A percentile compares a stretch with the other conserved stretches of the same genome.
Conservation (phyloP, 2,329 filamentous ascomycete genomes). For the Curvularia sp. region DNA sequence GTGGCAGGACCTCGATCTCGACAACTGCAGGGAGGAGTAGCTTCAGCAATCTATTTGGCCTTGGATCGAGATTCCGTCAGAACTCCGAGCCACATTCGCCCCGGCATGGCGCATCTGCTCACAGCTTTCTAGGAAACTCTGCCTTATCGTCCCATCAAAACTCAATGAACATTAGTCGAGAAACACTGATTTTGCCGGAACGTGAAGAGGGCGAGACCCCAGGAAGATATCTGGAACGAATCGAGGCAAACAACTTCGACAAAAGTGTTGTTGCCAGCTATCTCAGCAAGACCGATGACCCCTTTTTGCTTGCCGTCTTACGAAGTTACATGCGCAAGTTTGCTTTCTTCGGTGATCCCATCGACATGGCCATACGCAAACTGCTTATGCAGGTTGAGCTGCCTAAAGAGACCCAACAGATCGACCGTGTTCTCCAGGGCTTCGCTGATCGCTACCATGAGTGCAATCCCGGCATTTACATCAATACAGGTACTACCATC, state of each 20-base stretch:
- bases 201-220: slow-evolving; percentile 87
- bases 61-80: slow-evolving; percentile 78
- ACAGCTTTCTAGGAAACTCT: slow-evolving; percentile 71
- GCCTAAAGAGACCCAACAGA: slow-evolving; percentile 97
- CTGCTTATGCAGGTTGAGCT: slow-evolving; percentile 95
- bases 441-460: slow-evolving; percentile 98
- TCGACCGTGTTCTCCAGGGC: slow-evolving; percentile 90
- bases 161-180: slow-evolving; percentile 78
- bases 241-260: slow-evolving; percentile 79
- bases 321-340: slow-evolving; percentile 96
- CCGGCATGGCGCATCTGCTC: slow-evolving; percentile 65
- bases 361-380: slow-evolving; percentile 97
- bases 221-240: slow-evolving; percentile 82
- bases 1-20: slow-evolving; percentile 77
- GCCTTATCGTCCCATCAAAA: slow-evolving; percentile 80
- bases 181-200: slow-evolving; percentile 74
- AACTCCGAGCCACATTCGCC: slow-evolving; percentile 74
- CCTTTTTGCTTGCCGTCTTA: slow-evolving; percentile 82
- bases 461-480: slow-evolving; percentile 96
- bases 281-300: slow-evolving; percentile 83
- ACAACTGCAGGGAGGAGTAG: slow-evolving; percentile 88
- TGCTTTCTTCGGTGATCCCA: slow-evolving; percentile 93
- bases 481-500: slow-evolving; percentile 66
- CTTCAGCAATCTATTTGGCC: slow-evolving; percentile 84
- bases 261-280: slow-evolving; percentile 84